Base-by-base conservation (phyloP, 2,329 filamentous ascomycete species). In the Gaeumannomyces sp. region DNA sequence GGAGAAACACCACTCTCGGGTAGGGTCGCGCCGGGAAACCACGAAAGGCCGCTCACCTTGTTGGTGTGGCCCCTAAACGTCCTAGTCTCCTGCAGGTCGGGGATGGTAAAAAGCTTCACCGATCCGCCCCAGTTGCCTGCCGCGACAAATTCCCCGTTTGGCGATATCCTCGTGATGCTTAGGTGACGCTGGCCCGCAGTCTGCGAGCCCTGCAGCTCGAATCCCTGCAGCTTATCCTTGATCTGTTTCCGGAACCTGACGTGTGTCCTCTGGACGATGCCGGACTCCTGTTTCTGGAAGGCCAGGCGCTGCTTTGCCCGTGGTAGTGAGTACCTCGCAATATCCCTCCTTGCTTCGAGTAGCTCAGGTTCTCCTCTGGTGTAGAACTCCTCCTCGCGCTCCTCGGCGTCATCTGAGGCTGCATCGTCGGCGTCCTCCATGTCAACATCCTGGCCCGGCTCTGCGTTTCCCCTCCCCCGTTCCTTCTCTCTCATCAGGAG, bases 321-420 rank as follows among this genome's bases (percentile, higher is more conserved):
- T 1, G 93, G 92, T 61, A 99, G 78, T 7, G 93, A 96, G 76
- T 89, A 98, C 60, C 84, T 82, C 8, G 93, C 92, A 67, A 99
- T 93, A 31, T 89, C 84, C 71, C 88, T 86, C 66, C 95, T 85
- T 2, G 92, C 91, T 62, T 90, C 82, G 5, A 97, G 78, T 29
- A 99, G 80, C 57, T 89, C 88, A 4, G 85, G 81, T 1, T 88
- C 86, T 3, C 95, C 95, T 70, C 90, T 85, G 0, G 94, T 97
- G 75, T 97, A 99, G 76, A 97, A 99, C 71, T 99, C 95, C 73
- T 98, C 93, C 69, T 96, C 91, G 70, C 89, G 87, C 64, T 93
- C 91, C 61, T 85, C 87, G 25, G 87, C 86, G 5, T 85, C 86
- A 2, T 86, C 85, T 0, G 80, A 82, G 25, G 75, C 78, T 63